Conservation (phyloP, 2,329 filamentous ascomycete genomes). For the Neospermospora avenae region DNA sequence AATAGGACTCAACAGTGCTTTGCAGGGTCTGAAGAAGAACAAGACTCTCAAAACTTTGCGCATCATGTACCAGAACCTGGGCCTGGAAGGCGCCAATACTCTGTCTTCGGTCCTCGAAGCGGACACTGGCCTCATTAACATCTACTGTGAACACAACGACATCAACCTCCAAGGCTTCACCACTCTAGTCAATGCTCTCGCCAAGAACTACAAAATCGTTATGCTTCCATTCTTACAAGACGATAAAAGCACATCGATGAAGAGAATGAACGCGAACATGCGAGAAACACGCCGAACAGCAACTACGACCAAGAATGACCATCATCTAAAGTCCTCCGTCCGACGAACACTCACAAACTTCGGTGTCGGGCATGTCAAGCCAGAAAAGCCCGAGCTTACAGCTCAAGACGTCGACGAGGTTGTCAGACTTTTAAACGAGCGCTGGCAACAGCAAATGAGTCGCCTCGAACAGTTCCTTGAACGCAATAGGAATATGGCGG, state of each 20-base stretch:
- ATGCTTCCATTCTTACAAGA: slow-evolving; percentile 61
- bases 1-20: slow-evolving; percentile 62
- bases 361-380: slow-evolving; percentile 25
- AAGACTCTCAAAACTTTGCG: slow-evolving; percentile 57
- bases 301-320: slow-evolving; percentile 19
- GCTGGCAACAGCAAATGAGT: slow-evolving; percentile 32
- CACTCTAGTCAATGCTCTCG: slow-evolving; percentile 64
- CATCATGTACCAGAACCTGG: slow-evolving; percentile 67
- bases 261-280: slow-evolving; percentile 40
- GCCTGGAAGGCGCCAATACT: slow-evolving; percentile 65
- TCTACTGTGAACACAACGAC: slow-evolving; percentile 70
- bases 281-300: slow-evolving; percentile 24
- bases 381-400: slow-evolving; percentile 28
- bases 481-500: slow-evolving; percentile 33
- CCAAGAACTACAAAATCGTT: slow-evolving; percentile 60
- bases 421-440: slow-evolving; percentile 29
- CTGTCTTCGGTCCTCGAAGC: slow-evolving; percentile 64
- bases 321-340: slow-evolving; percentile 29
- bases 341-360: slow-evolving; percentile 31
- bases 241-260: slow-evolving; percentile 59
- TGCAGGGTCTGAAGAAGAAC: slow-evolving; percentile 63
- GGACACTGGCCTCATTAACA: slow-evolving; percentile 59
- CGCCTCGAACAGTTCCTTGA: slow-evolving; percentile 31
- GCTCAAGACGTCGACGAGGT: slow-evolving; percentile 34
- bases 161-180: slow-evolving; percentile 70